Conservation (phyloP, 495 filamentous ascomycete species). For the Cairneyella variabilis region DNA sequence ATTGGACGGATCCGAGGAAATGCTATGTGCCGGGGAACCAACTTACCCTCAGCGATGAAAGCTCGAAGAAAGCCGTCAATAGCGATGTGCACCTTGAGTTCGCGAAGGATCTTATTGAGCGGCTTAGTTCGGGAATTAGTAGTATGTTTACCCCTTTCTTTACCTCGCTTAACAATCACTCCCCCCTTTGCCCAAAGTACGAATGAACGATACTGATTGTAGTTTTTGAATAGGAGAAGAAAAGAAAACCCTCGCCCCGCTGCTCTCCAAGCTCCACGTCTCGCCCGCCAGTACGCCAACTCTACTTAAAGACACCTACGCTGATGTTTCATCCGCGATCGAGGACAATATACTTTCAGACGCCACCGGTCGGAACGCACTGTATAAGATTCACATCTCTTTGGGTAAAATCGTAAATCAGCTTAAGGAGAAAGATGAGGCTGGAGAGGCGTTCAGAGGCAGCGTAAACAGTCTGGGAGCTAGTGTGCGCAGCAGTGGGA, state of each 20-base stretch:
- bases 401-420: conserved; percentile 58
- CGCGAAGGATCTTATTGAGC: conserved; percentile 58
- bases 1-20: conserved; percentile 95
- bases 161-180: conserved; percentile 32
- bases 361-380: conserved; percentile 66
- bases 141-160: conserved; percentile 47
- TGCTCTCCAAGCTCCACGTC: conserved; percentile 82
- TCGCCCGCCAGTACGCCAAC: conserved; percentile 51
- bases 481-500: conserved; percentile 6
- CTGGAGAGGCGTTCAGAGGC: background rate
- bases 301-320: conserved; percentile 46
- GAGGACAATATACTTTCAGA: conserved; percentile 66
- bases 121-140: conserved; percentile 47
- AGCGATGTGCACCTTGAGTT: conserved; percentile 66
- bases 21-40: conserved; percentile 67
- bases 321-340: conserved; percentile 60
- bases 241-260: conserved; percentile 70
- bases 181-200: too few species aligned
- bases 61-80: conserved; percentile 56
- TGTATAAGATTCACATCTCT: conserved; percentile 73
- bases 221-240: conserved; percentile 87
- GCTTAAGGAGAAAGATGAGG: conserved; percentile 35
- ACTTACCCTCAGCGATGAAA: conserved; percentile 45
- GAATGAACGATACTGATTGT: too few species aligned
- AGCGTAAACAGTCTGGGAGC: conserved; percentile 3